Evolutionary conservation across 768 basidiomycete species (phyloP).

Genomic region (Psilocybe sp.): DNA sequence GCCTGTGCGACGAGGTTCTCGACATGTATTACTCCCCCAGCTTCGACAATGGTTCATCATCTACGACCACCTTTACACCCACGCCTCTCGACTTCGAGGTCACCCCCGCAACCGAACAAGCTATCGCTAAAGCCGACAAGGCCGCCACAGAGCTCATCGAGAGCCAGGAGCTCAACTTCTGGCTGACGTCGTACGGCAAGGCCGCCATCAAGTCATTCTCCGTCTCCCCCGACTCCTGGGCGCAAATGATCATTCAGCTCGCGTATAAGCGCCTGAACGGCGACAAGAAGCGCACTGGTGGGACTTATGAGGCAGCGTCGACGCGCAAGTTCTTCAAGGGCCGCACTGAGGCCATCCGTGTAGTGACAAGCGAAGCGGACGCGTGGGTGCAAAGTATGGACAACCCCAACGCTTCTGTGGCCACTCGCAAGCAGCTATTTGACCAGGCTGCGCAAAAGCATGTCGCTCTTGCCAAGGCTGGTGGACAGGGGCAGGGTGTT

Average conservation of each 20-base stretch:
- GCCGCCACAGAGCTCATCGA: slow-evolving; percentile 57
- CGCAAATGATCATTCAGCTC: slow-evolving; percentile 88
- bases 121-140: slow-evolving; percentile 55
- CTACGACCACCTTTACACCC: slow-evolving; percentile 28
- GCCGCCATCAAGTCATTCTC: slow-evolving; percentile 81
- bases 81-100: slow-evolving; percentile 64
- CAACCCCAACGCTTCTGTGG: slow-evolving; percentile 34
- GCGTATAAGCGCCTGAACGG: slow-evolving; percentile 76
- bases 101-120: slow-evolving; percentile 38
- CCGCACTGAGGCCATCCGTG: slow-evolving; percentile 90
- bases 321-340: slow-evolving; percentile 89
- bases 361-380: slow-evolving; percentile 74
- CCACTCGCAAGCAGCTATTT: slow-evolving; percentile 53
- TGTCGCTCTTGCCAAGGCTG: slow-evolving; percentile 58
- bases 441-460: slow-evolving; percentile 63
- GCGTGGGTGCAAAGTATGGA: slow-evolving; percentile 79
- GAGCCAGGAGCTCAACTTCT: slow-evolving; percentile 60
- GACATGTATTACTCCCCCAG: slow-evolving; percentile 51
- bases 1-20: slow-evolving; percentile 70
- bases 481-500: slow-evolving; percentile 69
- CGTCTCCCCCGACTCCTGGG: slow-evolving; percentile 93
- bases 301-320: slow-evolving; percentile 92
- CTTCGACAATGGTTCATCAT: slow-evolving; percentile 60
- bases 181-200: slow-evolving; percentile 79
- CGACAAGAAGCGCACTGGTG: slow-evolving; percentile 56